Evolutionary conservation across 2,329 filamentous ascomycete species (phyloP).

Genomic region (Colletotrichum lentis): DNA sequence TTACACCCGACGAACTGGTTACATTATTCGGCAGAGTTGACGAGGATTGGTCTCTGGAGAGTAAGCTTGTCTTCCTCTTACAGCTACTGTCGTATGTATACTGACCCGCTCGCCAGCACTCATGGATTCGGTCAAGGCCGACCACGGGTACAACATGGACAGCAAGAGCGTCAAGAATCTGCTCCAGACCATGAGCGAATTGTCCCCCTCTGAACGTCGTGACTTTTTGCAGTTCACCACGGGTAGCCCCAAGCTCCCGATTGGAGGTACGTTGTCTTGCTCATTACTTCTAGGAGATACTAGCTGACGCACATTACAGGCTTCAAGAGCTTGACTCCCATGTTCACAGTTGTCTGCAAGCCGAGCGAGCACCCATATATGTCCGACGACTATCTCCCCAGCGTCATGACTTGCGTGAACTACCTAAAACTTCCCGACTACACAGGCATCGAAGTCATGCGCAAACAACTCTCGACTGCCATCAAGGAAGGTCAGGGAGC

Average conservation of each 20-base stretch:
- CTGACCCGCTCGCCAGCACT: slow-evolving; percentile 67
- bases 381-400: slow-evolving; percentile 97
- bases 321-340: slow-evolving; percentile 95
- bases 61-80: slow-evolving; percentile 62
- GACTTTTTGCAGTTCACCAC: slow-evolving; percentile 98
- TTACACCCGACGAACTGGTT: slow-evolving; percentile 93
- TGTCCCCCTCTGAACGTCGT: slow-evolving; percentile 76
- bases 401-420: slow-evolving; percentile 99
- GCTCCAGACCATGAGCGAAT: slow-evolving; percentile 92
- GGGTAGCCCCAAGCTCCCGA: slow-evolving; percentile 95
- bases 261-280: slow-evolving; percentile 76
- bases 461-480: slow-evolving; percentile 80
- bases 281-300: slow-evolving; percentile 4
- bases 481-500: slow-evolving; percentile 97
- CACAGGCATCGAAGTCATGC: slow-evolving; percentile 78
- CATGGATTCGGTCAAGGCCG: slow-evolving; percentile 98
- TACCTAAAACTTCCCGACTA: slow-evolving; percentile 98
- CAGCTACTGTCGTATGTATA: not conserved
- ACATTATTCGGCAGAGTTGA: slow-evolving; percentile 92
- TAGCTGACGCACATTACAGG: slow-evolving; percentile 60
- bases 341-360: slow-evolving; percentile 99
- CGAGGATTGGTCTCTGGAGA: slow-evolving; percentile 97
- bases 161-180: slow-evolving; percentile 94
- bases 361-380: slow-evolving; percentile 94
- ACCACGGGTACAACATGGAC: slow-evolving; percentile 98